Base-by-base conservation (phyloP, 768 basidiomycete species). In the Tricholoma sp. region DNA sequence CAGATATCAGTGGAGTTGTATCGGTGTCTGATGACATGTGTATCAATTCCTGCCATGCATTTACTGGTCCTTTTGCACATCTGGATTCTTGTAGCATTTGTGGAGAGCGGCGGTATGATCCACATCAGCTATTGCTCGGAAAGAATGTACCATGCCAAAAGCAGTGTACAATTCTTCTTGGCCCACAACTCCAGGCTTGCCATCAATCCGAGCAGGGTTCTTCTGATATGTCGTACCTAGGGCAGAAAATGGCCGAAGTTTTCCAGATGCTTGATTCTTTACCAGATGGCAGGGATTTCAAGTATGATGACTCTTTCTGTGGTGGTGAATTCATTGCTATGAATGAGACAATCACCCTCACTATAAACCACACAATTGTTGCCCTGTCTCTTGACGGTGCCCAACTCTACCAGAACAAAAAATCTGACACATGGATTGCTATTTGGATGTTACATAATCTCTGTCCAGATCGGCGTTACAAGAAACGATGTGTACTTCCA, bases 1-100 rank as follows among this genome's bases (percentile, higher is more conserved):
- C 57, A 11, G 19, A 64, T 8, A 8, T 61, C 19, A 59, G 52
- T 47, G 59, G 59, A 21, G 51, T 64, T 22, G 39, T 60, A 9
- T 47, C 57, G 5, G 50, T 64, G 9, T 19, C 57, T 9, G 57
- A 64, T 32, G 59, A 70, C 27, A 69, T 69, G 64, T 70, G 67
- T 52, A 50, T 63, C 7, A 66, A 70, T 27, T 61, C 64, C 4
- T 70, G 67, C 57, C 43, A 53, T 24, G 65, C 60, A 12, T 70
- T 62, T 29, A 65, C 64, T 12, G 69, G 68, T 8, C 65, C 63
- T 0, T 66, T 58, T 41, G 31, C 52, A 0, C n/a, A 62, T 16
- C 54, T 62, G 1, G 41, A 61, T 4, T 11, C 37, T 5, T 70
- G 69, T 45, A 19, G 12, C 21, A 39, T 45, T 10, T 57, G 56